A percentile compares a stretch with the other conserved stretches of the same genome.
Evolutionary conservation across 2,329 filamentous ascomycete genomes (phyloP).

Genomic region (Pseudogymnoascus sp.): DNA sequence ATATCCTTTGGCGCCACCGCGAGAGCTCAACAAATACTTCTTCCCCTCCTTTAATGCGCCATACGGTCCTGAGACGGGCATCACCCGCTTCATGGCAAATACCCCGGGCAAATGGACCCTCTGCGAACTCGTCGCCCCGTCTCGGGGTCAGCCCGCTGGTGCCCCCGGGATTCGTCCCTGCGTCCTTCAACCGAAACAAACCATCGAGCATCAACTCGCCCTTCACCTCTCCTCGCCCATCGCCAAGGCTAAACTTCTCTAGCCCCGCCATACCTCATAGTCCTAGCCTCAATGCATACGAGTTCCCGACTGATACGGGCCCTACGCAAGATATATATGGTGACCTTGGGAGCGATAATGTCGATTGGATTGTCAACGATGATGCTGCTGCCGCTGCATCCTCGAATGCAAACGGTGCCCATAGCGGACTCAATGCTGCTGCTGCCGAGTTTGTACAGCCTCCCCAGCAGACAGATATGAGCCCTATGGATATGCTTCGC

Average conservation of each 20-base stretch:
- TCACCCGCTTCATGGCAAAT: slow-evolving; percentile 92
- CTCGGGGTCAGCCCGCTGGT: slow-evolving; percentile 74
- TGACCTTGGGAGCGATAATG: slow-evolving; percentile 85
- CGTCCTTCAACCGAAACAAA: slow-evolving; percentile 66
- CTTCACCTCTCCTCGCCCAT: slow-evolving; percentile 88
- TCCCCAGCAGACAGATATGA: slow-evolving; percentile 71
- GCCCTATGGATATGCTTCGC: slow-evolving; percentile 92
- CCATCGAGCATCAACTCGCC: slow-evolving; percentile 69
- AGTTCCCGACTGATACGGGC: slow-evolving; percentile 75
- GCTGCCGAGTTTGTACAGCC: slow-evolving; percentile 68
- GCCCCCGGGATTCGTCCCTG: slow-evolving; percentile 73
- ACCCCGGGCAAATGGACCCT: slow-evolving; percentile 62
- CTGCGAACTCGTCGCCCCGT: slow-evolving; percentile 72
- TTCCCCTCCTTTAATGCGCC: slow-evolving; percentile 76
- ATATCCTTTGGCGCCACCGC: slow-evolving; percentile 80
- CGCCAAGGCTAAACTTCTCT: slow-evolving; percentile 80
- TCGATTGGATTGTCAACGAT: slow-evolving; percentile 90
- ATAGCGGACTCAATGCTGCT: slow-evolving; percentile 66
- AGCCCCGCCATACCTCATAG: slow-evolving; percentile 89
- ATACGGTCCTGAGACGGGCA: slow-evolving; percentile 79
- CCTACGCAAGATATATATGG: slow-evolving; percentile 80
- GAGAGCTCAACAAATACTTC: slow-evolving; percentile 54
- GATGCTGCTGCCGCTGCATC: slow-evolving; percentile 76
- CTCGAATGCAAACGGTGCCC: slow-evolving; percentile 43
- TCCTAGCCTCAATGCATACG: slow-evolving; percentile 87